A percentile compares a stretch with the other conserved stretches of the same genome.
These are phyloP conservation scores for Cytospora leucostoma DNA, from an alignment of 2,329 filamentous ascomycete genomes.

Conservation along the genomic window DNA sequence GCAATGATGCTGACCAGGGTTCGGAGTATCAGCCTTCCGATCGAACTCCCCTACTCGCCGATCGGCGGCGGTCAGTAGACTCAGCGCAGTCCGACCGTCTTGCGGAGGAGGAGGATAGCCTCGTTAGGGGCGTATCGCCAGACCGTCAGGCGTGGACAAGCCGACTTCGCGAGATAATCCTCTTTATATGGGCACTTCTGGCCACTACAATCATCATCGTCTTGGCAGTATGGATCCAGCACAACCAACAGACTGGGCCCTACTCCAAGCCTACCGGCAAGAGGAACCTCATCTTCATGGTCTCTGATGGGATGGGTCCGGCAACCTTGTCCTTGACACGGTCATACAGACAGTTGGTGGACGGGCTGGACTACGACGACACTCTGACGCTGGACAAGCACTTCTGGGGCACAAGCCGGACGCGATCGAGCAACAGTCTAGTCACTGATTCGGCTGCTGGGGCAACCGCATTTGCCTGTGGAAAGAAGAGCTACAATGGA, in stretches of 20 bases:
- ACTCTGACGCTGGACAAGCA: slow-evolving; percentile 81
- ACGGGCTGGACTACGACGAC: slow-evolving; percentile 72
- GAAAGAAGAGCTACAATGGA: slow-evolving; percentile 91
- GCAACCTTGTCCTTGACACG: slow-evolving; percentile 85
- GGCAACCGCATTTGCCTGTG: slow-evolving; percentile 94
- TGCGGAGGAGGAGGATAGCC: slow-evolving; percentile 38
- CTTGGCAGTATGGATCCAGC: slow-evolving; percentile 75
- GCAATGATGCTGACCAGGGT: not conserved
- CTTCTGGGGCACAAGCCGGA: slow-evolving; percentile 87
- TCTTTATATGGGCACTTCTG: slow-evolving; percentile 81
- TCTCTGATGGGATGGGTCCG: slow-evolving; percentile 97
- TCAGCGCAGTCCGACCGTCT: slow-evolving; percentile 36
- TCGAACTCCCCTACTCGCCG: slow-evolving; percentile 46
- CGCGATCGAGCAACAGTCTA: slow-evolving; percentile 78
- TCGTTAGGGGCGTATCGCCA: slow-evolving; percentile 33
- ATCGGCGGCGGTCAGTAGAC: slow-evolving; percentile 35
- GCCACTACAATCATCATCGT: slow-evolving; percentile 79
- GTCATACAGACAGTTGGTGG: slow-evolving; percentile 77
- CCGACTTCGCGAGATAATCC: slow-evolving; percentile 67
- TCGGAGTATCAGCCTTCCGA: slow-evolving; percentile 40
- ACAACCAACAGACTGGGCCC: slow-evolving; percentile 58
- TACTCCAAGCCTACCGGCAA: slow-evolving; percentile 57
- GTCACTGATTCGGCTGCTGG: slow-evolving; percentile 97
- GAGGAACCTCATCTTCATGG: slow-evolving; percentile 97
- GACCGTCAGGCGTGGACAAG: slow-evolving; percentile 29